phyloP scores from a whole-genome alignment of 1,284 basidiomycete genomes.

The Austroboletus niveus region DNA sequence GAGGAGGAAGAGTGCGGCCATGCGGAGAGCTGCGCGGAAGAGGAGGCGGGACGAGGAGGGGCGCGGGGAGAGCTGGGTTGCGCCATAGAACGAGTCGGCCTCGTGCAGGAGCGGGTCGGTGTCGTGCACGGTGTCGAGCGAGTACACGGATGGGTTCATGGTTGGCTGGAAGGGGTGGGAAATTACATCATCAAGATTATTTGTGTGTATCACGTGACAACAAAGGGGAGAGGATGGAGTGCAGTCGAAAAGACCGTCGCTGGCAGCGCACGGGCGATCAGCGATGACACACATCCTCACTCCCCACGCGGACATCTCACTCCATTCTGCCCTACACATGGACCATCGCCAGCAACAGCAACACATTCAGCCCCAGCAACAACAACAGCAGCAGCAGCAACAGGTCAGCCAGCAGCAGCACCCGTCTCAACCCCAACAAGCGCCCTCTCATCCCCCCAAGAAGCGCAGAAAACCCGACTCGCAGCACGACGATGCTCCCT shows the following conservation, averaged over 20 bases:
- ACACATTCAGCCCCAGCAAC: slow-evolving; percentile 34
- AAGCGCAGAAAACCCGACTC: slow-evolving; percentile 53
- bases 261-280: not conserved
- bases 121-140: slow-evolving; percentile 45
- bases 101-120: slow-evolving; percentile 20
- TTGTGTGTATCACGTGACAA: slow-evolving; percentile 19
- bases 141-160: slow-evolving; percentile 53
- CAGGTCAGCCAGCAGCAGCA: slow-evolving; percentile 30
- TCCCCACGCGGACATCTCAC: slow-evolving; percentile 47
- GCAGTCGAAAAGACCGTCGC: not conserved
- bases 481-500: slow-evolving; percentile 49
- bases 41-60: slow-evolving; percentile 57
- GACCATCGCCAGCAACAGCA: slow-evolving; percentile 53
- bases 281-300: slow-evolving; percentile 48
- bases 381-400: slow-evolving; percentile 40
- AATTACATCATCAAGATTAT: slow-evolving; percentile 2
- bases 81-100: slow-evolving; percentile 35
- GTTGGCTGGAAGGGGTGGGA: not conserved
- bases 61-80: slow-evolving; percentile 21
- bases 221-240: slow-evolving; percentile 23
- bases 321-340: slow-evolving; percentile 65
- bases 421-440: slow-evolving; percentile 35
- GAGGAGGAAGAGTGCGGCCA: slow-evolving; percentile 72
- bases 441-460: slow-evolving; percentile 47
- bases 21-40: slow-evolving; percentile 78